Conservation (phyloP, 345 rosid genomes). For the Sapria himalayana region DNA sequence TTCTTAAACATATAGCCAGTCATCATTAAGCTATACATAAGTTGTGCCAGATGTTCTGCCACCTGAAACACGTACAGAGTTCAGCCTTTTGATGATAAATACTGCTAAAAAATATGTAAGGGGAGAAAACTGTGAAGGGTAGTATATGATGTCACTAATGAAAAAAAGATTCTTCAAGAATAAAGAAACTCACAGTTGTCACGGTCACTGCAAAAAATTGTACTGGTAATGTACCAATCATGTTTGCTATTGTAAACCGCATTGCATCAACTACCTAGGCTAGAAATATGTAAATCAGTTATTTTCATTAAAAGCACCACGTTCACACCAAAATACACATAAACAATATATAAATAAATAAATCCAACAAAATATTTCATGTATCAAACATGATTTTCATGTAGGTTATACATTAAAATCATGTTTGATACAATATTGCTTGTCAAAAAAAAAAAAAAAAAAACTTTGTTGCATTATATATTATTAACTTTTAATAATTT, state of each 20-base stretch:
- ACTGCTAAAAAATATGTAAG: conserved; percentile 2
- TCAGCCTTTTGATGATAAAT: conserved; percentile 1
- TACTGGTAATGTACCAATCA: conserved; percentile 91
- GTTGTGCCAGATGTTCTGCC: conserved; percentile 94
- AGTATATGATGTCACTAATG: not conserved
- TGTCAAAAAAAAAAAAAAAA: not conserved
- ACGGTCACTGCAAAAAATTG: conserved; percentile 73
- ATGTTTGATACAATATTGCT: not conserved
- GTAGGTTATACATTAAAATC: too few species aligned
- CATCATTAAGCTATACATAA: conserved; percentile 89
- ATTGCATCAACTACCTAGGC: conserved; percentile 85
- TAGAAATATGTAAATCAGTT: not conserved
- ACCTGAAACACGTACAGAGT: conserved; percentile 32
- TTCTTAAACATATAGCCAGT: conserved; percentile 96
- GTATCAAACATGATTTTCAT: too few species aligned
- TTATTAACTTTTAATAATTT: not conserved
- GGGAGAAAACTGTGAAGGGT: not conserved
- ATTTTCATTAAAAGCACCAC: too few species aligned
- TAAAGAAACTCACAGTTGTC: conserved; percentile 41
- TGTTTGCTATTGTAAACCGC: conserved; percentile 83
- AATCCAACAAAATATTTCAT: not conserved
- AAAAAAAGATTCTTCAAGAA: not conserved
- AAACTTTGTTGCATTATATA: not conserved
- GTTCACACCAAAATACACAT: conserved; percentile 1
- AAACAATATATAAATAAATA: not conserved